These are phyloP conservation scores for Moniliophthora roreri DNA, from an alignment of 1,284 basidiomycete genomes.

Conservation along the genomic window DNA sequence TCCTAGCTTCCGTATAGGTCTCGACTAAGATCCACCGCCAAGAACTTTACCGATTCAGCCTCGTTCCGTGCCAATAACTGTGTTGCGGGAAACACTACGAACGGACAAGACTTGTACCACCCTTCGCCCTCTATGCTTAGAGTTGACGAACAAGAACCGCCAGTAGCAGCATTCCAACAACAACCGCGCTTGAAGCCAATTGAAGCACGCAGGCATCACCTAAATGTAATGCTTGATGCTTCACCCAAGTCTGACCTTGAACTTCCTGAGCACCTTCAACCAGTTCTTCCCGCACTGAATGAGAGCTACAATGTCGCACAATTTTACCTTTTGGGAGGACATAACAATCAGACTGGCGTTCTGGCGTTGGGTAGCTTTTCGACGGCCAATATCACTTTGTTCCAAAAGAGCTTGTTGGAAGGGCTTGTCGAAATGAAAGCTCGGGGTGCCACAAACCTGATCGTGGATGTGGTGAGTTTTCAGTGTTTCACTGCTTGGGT, in stretches of 20 bases:
- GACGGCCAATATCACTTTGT: constrained; percentile 38
- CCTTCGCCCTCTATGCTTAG: constrained; percentile 6
- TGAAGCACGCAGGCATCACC: constrained; percentile 37
- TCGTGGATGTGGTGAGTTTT: constrained; percentile 54
- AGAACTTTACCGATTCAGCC: constrained; percentile 47
- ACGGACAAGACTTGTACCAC: constrained; percentile 47
- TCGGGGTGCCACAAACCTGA: constrained; percentile 48
- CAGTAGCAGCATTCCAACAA: constrained; percentile 44
- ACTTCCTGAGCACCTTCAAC: constrained; percentile 48
- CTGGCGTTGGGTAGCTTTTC: constrained; percentile 61
- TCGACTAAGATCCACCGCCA: constrained; percentile 41
- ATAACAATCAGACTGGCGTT: constrained; percentile 54
- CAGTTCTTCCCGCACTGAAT: constrained; percentile 35
- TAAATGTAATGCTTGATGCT: constrained; percentile 53
- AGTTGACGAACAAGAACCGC: constrained; percentile 17
- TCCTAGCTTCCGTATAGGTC: constrained; percentile 58
- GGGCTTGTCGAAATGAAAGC: constrained; percentile 50
- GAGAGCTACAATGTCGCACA: constrained; percentile 52
- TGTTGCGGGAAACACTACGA: constrained; percentile 46
- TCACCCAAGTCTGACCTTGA: constrained; percentile 45
- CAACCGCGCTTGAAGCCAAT: constrained; percentile 36
- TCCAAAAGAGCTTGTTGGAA: constrained; percentile 44
- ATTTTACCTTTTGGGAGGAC: constrained; percentile 47
- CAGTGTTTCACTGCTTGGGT: not conserved
- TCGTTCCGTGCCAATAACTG: constrained; percentile 57